Evolutionary conservation across 1,139 yeast species (phyloP).

Genomic region (Kazachstania sp.): DNA sequence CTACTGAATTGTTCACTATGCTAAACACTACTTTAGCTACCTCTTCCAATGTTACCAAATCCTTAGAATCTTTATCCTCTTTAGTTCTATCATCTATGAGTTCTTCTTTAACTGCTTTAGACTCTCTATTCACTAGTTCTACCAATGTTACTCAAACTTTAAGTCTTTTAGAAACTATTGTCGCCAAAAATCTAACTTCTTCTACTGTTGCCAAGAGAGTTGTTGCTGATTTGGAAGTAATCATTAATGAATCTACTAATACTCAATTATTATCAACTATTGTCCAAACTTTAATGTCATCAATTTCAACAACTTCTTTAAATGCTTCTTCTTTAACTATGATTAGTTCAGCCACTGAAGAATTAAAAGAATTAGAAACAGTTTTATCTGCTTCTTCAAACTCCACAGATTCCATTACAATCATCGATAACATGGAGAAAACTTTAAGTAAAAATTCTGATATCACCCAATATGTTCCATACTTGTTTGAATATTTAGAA

Average conservation of each 20-base stretch:
- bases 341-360: conserved; percentile 19
- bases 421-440: conserved; percentile 15
- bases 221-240: conserved; percentile 14
- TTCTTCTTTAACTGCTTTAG: conserved; percentile 7
- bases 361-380: conserved; percentile 20
- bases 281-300: not conserved
- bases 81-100: conserved; percentile 5
- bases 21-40: conserved; percentile 1
- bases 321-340: conserved; percentile 9
- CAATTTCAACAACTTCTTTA: not conserved
- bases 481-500: conserved; percentile 19
- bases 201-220: conserved; percentile 20
- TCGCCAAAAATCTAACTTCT: conserved; percentile 21
- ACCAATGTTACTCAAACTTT: conserved; percentile 17
- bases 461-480: conserved; percentile 16
- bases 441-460: conserved; percentile 13
- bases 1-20: conserved; percentile 11
- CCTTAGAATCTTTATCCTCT: conserved; percentile 5
- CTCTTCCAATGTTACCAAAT: conserved; percentile 4
- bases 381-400: conserved; percentile 20
- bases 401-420: conserved; percentile 17
- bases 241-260: conserved; percentile 16
- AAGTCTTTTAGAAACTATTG: conserved; percentile 15
- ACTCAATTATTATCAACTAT: conserved; percentile 19
- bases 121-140: conserved; percentile 14